phyloP scores from a whole-genome alignment of 2,329 filamentous ascomycete genomes.

The Mollisia scopiformis region DNA sequence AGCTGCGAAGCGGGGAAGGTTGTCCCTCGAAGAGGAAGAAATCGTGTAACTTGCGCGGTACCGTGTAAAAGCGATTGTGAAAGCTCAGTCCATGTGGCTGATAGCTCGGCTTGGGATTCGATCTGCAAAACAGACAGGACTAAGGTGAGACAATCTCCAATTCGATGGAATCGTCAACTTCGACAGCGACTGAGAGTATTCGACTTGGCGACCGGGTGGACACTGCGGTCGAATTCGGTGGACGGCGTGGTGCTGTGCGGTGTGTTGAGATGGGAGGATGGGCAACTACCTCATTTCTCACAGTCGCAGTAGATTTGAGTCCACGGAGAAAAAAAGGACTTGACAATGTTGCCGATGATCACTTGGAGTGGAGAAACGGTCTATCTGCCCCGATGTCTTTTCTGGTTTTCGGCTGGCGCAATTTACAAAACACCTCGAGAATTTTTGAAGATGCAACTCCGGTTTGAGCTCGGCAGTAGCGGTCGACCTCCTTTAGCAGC shows the following conservation, averaged over 20 bases:
- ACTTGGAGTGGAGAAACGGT: neutral
- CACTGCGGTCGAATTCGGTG: neutral
- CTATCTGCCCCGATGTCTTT: neutral
- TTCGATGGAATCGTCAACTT: neutral
- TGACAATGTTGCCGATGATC: neutral
- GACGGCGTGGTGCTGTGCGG: neutral
- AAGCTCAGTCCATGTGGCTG: constrained; percentile 21
- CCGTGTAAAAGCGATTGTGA: constrained; percentile 1
- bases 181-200: neutral
- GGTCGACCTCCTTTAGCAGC: neutral
- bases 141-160: neutral
- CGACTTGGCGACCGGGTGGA: neutral
- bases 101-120: neutral
- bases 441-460: neutral
- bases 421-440: neutral
- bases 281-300: neutral
- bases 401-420: neutral
- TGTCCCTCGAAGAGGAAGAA: constrained; percentile 5
- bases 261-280: neutral
- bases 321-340: neutral
- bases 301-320: neutral
- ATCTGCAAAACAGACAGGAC: neutral
- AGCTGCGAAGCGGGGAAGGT: constrained; percentile 10
- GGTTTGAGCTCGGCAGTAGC: neutral
- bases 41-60: neutral